Percentiles rank a stretch among this genome's conserved stretches.
phyloP scores from a whole-genome alignment of 345 rosid genomes.

The Dipteronia dyeriana region DNA sequence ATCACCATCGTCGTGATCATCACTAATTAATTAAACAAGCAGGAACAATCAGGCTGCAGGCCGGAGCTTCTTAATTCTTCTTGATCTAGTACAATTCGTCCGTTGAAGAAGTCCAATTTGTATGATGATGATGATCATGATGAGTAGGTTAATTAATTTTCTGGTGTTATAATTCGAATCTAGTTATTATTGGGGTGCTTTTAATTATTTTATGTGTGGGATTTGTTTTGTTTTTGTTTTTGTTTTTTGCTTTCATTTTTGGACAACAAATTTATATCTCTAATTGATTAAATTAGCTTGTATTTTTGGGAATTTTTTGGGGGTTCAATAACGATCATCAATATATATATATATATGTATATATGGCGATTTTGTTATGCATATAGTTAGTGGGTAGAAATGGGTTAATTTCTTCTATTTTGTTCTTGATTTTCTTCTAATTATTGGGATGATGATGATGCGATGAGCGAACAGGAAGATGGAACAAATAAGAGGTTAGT shows the following conservation, averaged over 20 bases:
- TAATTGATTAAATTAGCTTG: not conserved
- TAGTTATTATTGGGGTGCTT: not conserved
- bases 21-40: not conserved
- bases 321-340: not conserved
- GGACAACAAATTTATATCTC: not conserved
- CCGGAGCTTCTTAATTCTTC: not conserved
- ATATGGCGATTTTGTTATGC: not conserved
- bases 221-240: not conserved
- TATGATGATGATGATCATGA: not conserved
- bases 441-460: not conserved
- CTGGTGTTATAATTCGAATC: too few relatives aligned
- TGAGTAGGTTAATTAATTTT: not conserved
- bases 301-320: not conserved
- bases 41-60: constrained; percentile 4
- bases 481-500: not conserved
- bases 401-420: not conserved
- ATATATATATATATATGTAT: too few relatives aligned
- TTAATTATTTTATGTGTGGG: constrained; percentile 9
- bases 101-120: not conserved
- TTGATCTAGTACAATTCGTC: too few relatives aligned
- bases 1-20: not conserved
- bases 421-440: not conserved
- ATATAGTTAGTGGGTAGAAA: not conserved
- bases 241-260: not conserved
- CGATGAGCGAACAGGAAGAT: not conserved